Conservation (phyloP, 2,329 filamentous ascomycete species). For the Thelonectria rubi region DNA sequence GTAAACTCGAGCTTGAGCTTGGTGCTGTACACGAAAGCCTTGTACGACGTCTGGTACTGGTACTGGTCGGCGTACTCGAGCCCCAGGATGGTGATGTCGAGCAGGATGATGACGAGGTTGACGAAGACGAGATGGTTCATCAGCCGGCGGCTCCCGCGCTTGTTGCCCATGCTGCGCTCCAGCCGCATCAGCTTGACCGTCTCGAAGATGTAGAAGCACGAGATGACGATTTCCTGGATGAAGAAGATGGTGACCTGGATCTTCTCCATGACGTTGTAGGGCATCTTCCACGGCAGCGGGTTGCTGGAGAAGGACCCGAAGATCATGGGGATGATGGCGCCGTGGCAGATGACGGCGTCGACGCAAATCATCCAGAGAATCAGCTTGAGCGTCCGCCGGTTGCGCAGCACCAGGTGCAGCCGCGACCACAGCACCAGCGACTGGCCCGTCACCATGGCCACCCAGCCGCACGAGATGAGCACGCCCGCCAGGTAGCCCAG, state of each 20-base stretch:
- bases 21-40: slow-evolving; percentile 49
- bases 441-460: slow-evolving; percentile 68
- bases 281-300: slow-evolving; percentile 31
- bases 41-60: slow-evolving; percentile 50
- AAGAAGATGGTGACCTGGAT: slow-evolving; percentile 66
- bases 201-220: slow-evolving; percentile 62
- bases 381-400: slow-evolving; percentile 56
- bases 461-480: slow-evolving; percentile 42
- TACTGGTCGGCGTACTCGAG: slow-evolving; percentile 51
- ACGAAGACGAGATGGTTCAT: slow-evolving; percentile 55
- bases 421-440: slow-evolving; percentile 70
- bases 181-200: slow-evolving; percentile 59
- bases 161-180: slow-evolving; percentile 46
- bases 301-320: slow-evolving; percentile 57
- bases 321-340: slow-evolving; percentile 63
- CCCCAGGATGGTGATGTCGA: slow-evolving; percentile 54
- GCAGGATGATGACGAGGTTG: slow-evolving; percentile 56
- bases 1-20: slow-evolving; percentile 54
- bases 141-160: slow-evolving; percentile 34
- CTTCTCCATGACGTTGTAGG: slow-evolving; percentile 61
- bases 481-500: slow-evolving; percentile 37
- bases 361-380: slow-evolving; percentile 67
- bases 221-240: slow-evolving; percentile 64
- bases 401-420: slow-evolving; percentile 66
- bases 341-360: slow-evolving; percentile 62